These are phyloP conservation scores for Mucuna pruriens DNA, from an alignment of 306 rosid genomes.

Conservation along the genomic window DNA sequence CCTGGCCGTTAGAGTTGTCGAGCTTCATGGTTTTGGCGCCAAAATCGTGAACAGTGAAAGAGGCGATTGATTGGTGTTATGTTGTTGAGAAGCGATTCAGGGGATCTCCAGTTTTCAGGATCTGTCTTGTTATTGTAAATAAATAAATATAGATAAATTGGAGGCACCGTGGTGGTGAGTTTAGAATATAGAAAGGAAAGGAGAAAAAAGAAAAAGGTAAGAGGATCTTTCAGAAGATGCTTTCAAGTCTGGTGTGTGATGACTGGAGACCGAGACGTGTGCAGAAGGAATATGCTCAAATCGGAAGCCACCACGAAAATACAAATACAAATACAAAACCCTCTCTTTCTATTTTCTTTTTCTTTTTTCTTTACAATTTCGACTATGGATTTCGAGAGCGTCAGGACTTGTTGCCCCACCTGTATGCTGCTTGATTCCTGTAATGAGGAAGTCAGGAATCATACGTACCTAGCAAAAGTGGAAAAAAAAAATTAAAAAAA, in stretches of 20 bases:
- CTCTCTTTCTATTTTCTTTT: background rate
- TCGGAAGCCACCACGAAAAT: constrained; percentile 29
- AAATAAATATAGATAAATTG: background rate
- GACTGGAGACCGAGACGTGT: constrained; percentile 37
- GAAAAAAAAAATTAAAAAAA: too few species aligned
- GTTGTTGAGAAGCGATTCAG: constrained; percentile 38
- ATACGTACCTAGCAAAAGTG: background rate
- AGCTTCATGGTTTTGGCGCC: constrained; percentile 68
- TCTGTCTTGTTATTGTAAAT: background rate
- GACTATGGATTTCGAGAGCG: too few species aligned
- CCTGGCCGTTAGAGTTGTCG: constrained; percentile 42
- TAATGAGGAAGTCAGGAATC: too few species aligned
- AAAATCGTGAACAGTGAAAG: constrained; percentile 31
- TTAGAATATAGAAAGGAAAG: background rate
- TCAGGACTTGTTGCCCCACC: too few species aligned
- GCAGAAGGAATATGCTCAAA: constrained; percentile 35
- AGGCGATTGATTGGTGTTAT: background rate
- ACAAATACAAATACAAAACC: constrained; percentile 14
- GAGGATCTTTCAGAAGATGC: constrained; percentile 46
- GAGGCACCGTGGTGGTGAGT: background rate
- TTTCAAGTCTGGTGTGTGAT: constrained; percentile 28
- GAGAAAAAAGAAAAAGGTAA: background rate
- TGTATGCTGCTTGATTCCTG: background rate
- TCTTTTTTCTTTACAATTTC: background rate
- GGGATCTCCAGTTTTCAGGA: constrained; percentile 42